Evolutionary conservation across 306 rosid species (phyloP).

Genomic region (Cucumis sativus): DNA sequence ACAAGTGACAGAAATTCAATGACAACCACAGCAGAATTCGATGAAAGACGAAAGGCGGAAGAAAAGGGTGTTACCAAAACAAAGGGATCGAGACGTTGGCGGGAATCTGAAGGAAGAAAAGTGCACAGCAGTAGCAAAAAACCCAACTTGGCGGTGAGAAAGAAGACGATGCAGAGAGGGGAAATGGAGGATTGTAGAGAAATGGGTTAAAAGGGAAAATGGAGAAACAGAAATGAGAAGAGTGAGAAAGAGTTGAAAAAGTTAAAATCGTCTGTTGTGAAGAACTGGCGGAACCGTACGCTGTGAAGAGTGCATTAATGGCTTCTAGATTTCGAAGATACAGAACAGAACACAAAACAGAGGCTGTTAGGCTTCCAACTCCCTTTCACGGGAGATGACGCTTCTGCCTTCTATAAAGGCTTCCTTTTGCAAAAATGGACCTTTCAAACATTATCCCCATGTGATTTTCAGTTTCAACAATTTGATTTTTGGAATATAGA

Average conservation of each 20-base stretch:
- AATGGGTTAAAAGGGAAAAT: background rate
- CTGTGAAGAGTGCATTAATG: slow-evolving; percentile 1
- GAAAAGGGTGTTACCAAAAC: background rate
- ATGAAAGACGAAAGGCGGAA: background rate
- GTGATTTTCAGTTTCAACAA: too few relatives aligned
- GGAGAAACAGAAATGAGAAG: background rate
- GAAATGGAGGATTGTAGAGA: background rate
- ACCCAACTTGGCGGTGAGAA: background rate
- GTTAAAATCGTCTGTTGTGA: slow-evolving; percentile 1
- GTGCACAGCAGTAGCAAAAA: background rate
- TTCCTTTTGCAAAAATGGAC: too few relatives aligned
- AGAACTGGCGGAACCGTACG: slow-evolving; percentile 1
- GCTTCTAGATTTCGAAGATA: slow-evolving; percentile 1
- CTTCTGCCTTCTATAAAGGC: too few relatives aligned
- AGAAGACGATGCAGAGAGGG: background rate
- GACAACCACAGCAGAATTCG: background rate
- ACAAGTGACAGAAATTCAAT: background rate
- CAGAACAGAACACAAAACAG: background rate
- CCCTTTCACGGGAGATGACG: too few relatives aligned
- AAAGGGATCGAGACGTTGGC: background rate
- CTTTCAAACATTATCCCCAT: too few relatives aligned
- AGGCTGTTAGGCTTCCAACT: too few relatives aligned
- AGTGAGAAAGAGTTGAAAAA: background rate
- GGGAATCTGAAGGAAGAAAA: background rate
- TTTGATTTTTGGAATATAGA: too few relatives aligned